Conservation (phyloP, 331 rosid genomes). For the Spiraea crenata region DNA sequence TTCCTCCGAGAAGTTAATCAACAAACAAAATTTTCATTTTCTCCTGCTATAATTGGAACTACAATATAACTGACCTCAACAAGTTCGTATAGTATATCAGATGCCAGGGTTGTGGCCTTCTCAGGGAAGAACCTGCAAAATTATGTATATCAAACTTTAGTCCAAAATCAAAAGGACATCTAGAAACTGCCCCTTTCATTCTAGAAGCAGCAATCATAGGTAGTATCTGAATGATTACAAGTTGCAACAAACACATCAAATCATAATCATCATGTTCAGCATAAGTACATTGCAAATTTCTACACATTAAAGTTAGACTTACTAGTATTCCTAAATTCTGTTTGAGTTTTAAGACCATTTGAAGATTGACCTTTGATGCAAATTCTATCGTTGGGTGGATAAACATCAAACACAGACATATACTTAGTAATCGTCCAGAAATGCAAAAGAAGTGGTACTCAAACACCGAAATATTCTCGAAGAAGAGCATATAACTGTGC, state of each 20-base stretch:
- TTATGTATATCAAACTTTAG: conserved; percentile 12
- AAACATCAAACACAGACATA: neutral
- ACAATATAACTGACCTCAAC: conserved; percentile 54
- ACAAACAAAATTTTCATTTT: neutral
- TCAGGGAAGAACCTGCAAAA: conserved; percentile 88
- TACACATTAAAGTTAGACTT: neutral
- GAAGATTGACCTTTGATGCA: neutral
- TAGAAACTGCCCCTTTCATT: neutral
- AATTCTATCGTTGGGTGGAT: neutral
- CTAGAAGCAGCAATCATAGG: neutral
- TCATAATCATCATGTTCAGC: neutral
- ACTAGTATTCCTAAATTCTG: neutral
- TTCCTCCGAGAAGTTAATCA: neutral
- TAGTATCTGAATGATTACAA: neutral
- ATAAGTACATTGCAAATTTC: neutral
- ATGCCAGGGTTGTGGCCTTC: conserved; percentile 65
- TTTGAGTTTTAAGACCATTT: neutral
- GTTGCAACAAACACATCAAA: neutral
- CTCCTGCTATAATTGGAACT: conserved; percentile 15
- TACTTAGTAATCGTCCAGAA: neutral
- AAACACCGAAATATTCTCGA: neutral
- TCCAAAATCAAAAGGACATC: conserved; percentile 1
- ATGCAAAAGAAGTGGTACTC: neutral
- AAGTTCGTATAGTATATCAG: conserved; percentile 66
- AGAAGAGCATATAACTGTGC: neutral